Conservation (phyloP, 179 eudicot genomes). For the Monotropa hypopitys region DNA sequence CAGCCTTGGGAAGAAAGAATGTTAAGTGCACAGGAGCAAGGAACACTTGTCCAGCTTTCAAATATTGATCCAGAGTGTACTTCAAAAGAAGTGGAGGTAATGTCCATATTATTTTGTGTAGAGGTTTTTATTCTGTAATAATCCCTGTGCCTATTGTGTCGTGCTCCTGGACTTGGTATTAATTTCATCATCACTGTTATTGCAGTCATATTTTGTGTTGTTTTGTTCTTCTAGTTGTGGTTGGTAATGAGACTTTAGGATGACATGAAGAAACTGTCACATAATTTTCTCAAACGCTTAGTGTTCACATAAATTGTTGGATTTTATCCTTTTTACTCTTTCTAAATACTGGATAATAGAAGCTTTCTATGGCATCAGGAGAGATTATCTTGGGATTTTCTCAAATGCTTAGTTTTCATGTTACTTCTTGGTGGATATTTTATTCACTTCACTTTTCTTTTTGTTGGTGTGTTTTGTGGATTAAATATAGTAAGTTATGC, state of each 20-base stretch:
- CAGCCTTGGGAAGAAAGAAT: conserved; percentile 54
- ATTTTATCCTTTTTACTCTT: neutral
- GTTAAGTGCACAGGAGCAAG: conserved; percentile 36
- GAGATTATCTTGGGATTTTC: neutral
- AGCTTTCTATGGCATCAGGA: neutral
- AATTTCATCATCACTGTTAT: neutral
- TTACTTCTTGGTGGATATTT: neutral
- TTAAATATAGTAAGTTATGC: neutral
- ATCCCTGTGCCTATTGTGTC: neutral
- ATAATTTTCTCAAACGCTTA: neutral
- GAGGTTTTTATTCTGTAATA: neutral
- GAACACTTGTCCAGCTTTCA: conserved; percentile 43
- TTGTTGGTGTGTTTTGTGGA: neutral
- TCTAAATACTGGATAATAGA: neutral
- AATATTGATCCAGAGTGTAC: conserved; percentile 58
- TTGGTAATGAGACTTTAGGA: neutral
- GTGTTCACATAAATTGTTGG: neutral
- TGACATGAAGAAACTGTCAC: neutral
- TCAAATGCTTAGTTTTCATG: neutral
- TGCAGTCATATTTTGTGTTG: neutral
- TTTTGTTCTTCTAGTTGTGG: neutral
- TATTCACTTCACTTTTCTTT: neutral
- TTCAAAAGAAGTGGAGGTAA: conserved; percentile 65
- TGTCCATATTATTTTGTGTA: neutral
- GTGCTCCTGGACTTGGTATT: neutral